Evolutionary conservation across 139 green algal genomes (phyloP).

Genomic region (Ettlia oleoabundans): DNA sequence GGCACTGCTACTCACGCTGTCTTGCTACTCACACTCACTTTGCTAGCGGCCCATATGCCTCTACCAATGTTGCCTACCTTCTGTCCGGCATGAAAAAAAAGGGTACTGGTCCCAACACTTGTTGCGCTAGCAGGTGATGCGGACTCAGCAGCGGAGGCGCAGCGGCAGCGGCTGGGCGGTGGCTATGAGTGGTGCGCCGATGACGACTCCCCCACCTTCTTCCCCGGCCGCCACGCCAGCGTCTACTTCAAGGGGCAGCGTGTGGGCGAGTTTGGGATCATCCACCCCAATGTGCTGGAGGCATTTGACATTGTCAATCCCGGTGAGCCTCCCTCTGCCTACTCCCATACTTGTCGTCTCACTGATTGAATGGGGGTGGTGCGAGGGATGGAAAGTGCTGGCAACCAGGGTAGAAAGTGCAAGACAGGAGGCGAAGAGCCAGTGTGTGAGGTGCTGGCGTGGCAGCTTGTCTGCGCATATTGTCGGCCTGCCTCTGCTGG

Average conservation of each 20-base stretch:
- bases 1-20: no score
- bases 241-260: constrained; percentile 48
- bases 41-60: no score
- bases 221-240: constrained; percentile 78
- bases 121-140: constrained; percentile 14
- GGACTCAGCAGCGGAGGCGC: neutral
- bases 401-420: no score
- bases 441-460: no score
- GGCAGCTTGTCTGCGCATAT: no score
- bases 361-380: neutral
- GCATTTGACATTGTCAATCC: constrained; percentile 92
- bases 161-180: constrained; percentile 36
- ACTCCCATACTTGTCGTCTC: no score
- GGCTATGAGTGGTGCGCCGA: constrained; percentile 78
- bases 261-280: constrained; percentile 91
- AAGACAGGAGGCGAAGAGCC: no score
- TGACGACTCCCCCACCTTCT: constrained; percentile 77
- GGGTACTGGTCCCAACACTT: neutral
- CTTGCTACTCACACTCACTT: no score
- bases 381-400: neutral
- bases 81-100: no score
- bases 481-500: no score
- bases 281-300: constrained; percentile 88
- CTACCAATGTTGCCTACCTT: no score
- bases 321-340: neutral